Evolutionary conservation across 495 filamentous ascomycete genomes (phyloP), one percentile per base, ranked within the genome.

Genomic region (Diplogelasinospora grovesii): DNA sequence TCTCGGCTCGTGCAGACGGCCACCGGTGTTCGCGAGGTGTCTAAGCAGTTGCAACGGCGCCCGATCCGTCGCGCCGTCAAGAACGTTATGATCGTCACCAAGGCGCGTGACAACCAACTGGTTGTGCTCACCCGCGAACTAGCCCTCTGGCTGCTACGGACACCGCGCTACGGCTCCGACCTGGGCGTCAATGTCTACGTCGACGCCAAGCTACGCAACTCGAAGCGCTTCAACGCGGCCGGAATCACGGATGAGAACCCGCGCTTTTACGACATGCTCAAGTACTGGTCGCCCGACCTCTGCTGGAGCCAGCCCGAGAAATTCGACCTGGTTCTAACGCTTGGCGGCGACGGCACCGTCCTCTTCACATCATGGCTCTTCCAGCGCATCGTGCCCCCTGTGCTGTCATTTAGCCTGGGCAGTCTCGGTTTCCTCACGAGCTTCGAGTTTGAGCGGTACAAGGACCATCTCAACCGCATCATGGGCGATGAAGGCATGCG

Each of bases 51-150:
- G 34, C 87, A 92, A 61, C 78, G 90, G 28, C 73, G 85, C 21
- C 88, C 89, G 10, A 86, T 96, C 63, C 87, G 82, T 58, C 78
- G 86, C 35, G 88, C 85, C 1, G 89, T 96, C 23, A 75, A 75
- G 43, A 95, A 82, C 59, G 77, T 98, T 42, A 94, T 98, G 87
- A 89, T 98, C 49, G 78, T 98, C 21, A 98, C 93, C 42, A 98
- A 97, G 63, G 89, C 93, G 18, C 75, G 86, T 31, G 93, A 98
- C 59, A 95, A 95, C 52, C 76, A 81, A 28, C 68, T 98, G 25
- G 86, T 97, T 9, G 70, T 77, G 45, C 68, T 95, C 52, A 98
- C 92, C 1, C 79, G 87, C 31, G 83, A 94, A 52, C 67, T 98
- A 35, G 67, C 89, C 11, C 75, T 82, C 50, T 98, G 89, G 86